Evolutionary conservation across 2,329 filamentous ascomycete species (phyloP), one percentile per base, ranked within the genome.

Genomic region (Westerdykella ornata): DNA sequence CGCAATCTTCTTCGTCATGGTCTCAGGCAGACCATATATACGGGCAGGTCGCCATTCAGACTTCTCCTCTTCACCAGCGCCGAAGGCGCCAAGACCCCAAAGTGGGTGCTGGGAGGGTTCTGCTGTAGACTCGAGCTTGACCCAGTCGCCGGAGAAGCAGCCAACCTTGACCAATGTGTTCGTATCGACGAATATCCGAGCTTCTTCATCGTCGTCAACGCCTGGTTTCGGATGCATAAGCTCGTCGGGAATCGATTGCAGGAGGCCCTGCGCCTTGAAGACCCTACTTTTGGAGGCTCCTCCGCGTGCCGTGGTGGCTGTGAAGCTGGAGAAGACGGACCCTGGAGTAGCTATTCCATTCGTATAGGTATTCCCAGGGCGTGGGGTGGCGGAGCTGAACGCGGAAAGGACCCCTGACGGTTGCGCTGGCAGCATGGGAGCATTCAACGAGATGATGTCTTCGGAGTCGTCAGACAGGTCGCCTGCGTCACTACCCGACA

Each of bases 111-210:
- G 69, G 16, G 77, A 83, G 44, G 86, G 84, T 59, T 88, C 86
- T 50, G 85, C 77, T 0, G 85, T 77, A 5, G 80, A 75, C 67
- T 95, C 88, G 9, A 96, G 73, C 16, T 84, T 82, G 9, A 95
- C 88, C 92, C 92, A 98, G 60, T 98, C 92, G 20, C 92, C 92
- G 0, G 90, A 97, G 61, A 98, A 98, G 65, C 90, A 97, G 13
- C 90, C 89, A 40, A 98, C 84, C 53, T 89, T 88, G 12, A 87
- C 84, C 15, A 98, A 68, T 1, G 87, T 86, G 43, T 80, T 82
- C 6, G 94, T 84, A 54, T 96, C 88, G 4, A 98, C 89, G 57
- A 90, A 98, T 2, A 97, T 77, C 36, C 92, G 81, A 1, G 87
- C 82, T 53, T 84, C 80, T 53, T 94, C 84, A 50, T 95, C 88